Evolutionary conservation across 2,329 filamentous ascomycete species (phyloP).

Genomic region (Colletotrichum endophyticum): DNA sequence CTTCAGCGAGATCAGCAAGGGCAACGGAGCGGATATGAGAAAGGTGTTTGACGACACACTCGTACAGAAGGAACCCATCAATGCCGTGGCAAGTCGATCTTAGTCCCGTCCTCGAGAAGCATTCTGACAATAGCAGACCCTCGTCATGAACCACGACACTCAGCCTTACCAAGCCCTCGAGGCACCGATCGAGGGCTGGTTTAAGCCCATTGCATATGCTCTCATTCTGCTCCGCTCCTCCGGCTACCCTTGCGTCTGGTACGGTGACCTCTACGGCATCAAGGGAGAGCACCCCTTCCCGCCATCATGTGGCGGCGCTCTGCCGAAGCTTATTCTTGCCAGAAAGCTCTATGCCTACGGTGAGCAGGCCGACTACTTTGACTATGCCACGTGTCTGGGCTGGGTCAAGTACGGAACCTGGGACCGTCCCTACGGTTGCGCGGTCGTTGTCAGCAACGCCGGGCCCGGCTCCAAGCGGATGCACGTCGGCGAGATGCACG

Average conservation of each 20-base stretch:
- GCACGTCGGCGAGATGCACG: constrained; percentile 64
- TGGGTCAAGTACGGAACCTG: constrained; percentile 57
- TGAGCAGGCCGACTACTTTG: constrained; percentile 67
- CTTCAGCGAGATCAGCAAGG: constrained; percentile 65
- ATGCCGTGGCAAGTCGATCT: constrained; percentile 33
- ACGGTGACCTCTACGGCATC: constrained; percentile 73
- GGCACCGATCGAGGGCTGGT: constrained; percentile 66
- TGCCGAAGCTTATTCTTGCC: constrained; percentile 64
- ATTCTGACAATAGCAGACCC: constrained; percentile 46
- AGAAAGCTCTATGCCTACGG: constrained; percentile 73
- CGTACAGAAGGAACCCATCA: constrained; percentile 44
- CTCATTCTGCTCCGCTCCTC: constrained; percentile 70
- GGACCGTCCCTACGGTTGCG: constrained; percentile 53
- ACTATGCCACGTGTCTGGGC: constrained; percentile 66
- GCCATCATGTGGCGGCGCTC: constrained; percentile 57
- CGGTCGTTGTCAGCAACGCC: constrained; percentile 62
- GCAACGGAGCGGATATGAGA: constrained; percentile 63
- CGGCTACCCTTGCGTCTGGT: constrained; percentile 73
- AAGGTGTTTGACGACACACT: constrained; percentile 66
- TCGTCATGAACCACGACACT: constrained; percentile 77
- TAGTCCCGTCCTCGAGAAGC: neutral
- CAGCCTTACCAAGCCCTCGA: constrained; percentile 45
- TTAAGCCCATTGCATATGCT: constrained; percentile 75
- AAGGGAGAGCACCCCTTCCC: constrained; percentile 47
- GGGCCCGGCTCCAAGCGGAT: constrained; percentile 60